Evolutionary conservation across 2,329 filamentous ascomycete species (phyloP).

Genomic region (Colletotrichum liriopes): DNA sequence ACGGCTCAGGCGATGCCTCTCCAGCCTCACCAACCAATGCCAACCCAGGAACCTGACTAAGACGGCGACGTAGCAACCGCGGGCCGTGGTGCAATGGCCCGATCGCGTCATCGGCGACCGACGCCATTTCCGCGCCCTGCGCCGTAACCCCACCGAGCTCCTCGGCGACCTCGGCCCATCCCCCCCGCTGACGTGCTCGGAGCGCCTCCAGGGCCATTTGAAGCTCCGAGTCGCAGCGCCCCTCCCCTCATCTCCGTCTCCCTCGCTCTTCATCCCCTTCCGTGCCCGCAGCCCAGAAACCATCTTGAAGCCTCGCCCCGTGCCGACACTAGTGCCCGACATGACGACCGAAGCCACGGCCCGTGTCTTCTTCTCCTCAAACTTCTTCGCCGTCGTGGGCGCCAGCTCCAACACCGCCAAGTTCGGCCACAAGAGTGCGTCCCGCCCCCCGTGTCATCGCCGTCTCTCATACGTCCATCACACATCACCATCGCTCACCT

Average conservation of each 20-base stretch:
- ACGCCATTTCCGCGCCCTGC: neutral
- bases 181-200: slow-evolving; percentile 38
- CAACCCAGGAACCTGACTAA: neutral
- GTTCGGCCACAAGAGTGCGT: slow-evolving; percentile 88
- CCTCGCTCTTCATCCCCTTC: slow-evolving; percentile 16
- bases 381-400: slow-evolving; percentile 89
- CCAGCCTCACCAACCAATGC: neutral
- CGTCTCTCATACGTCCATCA: neutral
- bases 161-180: slow-evolving; percentile 16
- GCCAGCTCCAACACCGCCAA: slow-evolving; percentile 88
- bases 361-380: slow-evolving; percentile 84
- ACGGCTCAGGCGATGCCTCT: neutral
- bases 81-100: neutral
- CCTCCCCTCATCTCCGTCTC: slow-evolving; percentile 29
- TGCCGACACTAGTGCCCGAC: slow-evolving; percentile 45
- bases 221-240: slow-evolving; percentile 28
- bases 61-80: neutral
- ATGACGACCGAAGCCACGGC: slow-evolving; percentile 81
- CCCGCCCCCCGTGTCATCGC: neutral
- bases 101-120: slow-evolving; percentile 19
- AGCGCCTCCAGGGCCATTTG: slow-evolving; percentile 30
- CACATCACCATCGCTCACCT: neutral
- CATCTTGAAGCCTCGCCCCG: neutral
- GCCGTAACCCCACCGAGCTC: neutral
- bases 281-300: neutral